These are phyloP conservation scores for Sungouiella thailandica DNA, from an alignment of 805 yeast genomes.

Conservation along the genomic window DNA sequence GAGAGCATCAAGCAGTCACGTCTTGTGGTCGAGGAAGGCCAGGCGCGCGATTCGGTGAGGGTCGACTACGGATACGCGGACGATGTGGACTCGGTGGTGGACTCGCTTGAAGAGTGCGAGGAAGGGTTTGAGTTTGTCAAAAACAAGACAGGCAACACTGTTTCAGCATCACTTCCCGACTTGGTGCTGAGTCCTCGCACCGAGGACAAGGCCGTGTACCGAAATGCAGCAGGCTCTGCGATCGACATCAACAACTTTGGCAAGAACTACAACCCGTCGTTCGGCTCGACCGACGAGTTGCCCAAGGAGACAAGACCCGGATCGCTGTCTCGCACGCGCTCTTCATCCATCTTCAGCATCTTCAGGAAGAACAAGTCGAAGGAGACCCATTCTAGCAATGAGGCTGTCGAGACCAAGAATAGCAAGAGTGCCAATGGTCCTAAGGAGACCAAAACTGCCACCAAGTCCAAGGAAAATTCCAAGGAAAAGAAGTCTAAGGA, in stretches of 20 bases:
- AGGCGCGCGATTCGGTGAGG: conserved; percentile 5
- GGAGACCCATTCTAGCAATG: neutral
- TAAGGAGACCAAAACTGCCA: too few species aligned
- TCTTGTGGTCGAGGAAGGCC: conserved; percentile 3
- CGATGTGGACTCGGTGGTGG: conserved; percentile 1
- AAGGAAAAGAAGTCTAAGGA: too few species aligned
- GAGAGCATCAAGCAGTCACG: conserved; percentile 2
- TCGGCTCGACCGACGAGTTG: conserved; percentile 9
- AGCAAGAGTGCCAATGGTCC: too few species aligned
- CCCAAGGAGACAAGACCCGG: neutral
- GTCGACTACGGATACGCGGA: conserved; percentile 10
- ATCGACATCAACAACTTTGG: conserved; percentile 39
- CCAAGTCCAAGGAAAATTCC: neutral
- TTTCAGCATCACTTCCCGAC: conserved; percentile 14
- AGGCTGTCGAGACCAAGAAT: too few species aligned
- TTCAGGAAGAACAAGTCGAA: conserved; percentile 23
- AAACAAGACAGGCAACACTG: conserved; percentile 1
- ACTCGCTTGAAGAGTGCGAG: conserved; percentile 6
- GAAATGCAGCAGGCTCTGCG: conserved; percentile 29
- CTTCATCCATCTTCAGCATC: conserved; percentile 26
- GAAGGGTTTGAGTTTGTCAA: conserved; percentile 14
- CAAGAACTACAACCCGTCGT: conserved; percentile 33
- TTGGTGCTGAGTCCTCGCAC: conserved; percentile 3
- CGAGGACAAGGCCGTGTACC: conserved; percentile 6
- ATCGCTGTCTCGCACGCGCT: neutral